Evolutionary conservation across 768 basidiomycete species (phyloP), one percentile per base, ranked within the genome.

Genomic region (Kwoniella bestiolae): DNA sequence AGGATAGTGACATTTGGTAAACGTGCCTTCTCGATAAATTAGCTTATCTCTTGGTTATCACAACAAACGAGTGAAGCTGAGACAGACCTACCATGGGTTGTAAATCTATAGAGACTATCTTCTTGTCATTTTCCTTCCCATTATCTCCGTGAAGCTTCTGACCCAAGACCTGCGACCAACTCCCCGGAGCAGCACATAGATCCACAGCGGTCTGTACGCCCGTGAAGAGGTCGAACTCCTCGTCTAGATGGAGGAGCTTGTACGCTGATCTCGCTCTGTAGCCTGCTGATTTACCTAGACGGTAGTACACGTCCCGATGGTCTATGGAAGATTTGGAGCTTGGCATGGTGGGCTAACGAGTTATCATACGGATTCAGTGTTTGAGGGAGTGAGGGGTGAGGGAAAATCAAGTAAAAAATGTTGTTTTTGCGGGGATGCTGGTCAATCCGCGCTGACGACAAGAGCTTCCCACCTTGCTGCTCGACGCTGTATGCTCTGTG

Each of bases 91-190:
- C 77, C 77, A 78, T 78, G 21, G 77, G 71, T 60, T 78, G 77
- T 14, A 79, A 66, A 58, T 77, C 80, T 4, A 81, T 38, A 12
- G 77, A 75, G 12, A 81, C 71, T 29, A 78, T 72, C 53, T 71
- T 71, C 12, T 46, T 51, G 16, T 63, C 66, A 53, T 65, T 41
- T 7, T 35, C 49, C 12, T 46, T 51, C 23, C 65, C 66, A 53
- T 65, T 41, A 18, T 35, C 49, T n/a, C n/a, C 34, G 12, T 32
- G 23, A 2, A 83, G 71, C 66, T 78, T 76, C 50, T 82, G 72
- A 16, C 75, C 76, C 4, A 83, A 65, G 1, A 83, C 82, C 61
- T 83, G 82, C 60, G 76, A 79, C 82, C 82, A 83, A 41, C 77
- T 79, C n/a, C 82, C 82, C 52, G 74, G 78, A 7, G 80, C 80